A percentile compares a stretch with the other conserved stretches of the same genome.
phyloP scores from a whole-genome alignment of 495 filamentous ascomycete genomes.

The Trichocladium uniseriatum region DNA sequence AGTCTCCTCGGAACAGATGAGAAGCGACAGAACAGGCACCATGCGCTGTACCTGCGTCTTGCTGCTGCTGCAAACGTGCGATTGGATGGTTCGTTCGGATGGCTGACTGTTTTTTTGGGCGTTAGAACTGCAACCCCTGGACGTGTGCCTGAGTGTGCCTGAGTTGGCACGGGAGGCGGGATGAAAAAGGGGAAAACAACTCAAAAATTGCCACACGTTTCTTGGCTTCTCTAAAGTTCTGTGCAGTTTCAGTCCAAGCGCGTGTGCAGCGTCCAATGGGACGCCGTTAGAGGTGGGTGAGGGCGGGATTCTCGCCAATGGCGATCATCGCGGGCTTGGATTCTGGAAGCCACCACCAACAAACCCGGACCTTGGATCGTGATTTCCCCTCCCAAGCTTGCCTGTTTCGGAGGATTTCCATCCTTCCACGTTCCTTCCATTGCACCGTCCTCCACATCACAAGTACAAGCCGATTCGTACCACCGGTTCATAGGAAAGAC shows the following conservation, averaged over 20 bases:
- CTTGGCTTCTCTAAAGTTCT: background rate
- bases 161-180: background rate
- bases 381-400: no score
- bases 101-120: background rate
- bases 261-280: slow-evolving; percentile 1
- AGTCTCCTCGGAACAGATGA: no score
- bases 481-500: no score
- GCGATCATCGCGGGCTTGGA: no score
- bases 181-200: background rate
- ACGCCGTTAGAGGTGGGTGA: background rate
- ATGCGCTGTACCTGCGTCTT: slow-evolving; percentile 11
- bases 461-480: no score
- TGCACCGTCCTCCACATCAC: no score
- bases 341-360: no score
- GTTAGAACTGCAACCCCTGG: background rate
- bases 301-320: background rate
- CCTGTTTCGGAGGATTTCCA: no score
- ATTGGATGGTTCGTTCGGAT: slow-evolving; percentile 3
- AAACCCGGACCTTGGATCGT: no score
- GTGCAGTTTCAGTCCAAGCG: background rate
- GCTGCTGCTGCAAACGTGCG: background rate
- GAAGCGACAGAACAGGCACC: background rate
- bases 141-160: background rate
- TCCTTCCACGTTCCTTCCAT: no score
- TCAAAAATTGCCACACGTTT: slow-evolving; percentile 3